phyloP scores from a whole-genome alignment of 768 basidiomycete species.

The Austroboletus festivus region DNA sequence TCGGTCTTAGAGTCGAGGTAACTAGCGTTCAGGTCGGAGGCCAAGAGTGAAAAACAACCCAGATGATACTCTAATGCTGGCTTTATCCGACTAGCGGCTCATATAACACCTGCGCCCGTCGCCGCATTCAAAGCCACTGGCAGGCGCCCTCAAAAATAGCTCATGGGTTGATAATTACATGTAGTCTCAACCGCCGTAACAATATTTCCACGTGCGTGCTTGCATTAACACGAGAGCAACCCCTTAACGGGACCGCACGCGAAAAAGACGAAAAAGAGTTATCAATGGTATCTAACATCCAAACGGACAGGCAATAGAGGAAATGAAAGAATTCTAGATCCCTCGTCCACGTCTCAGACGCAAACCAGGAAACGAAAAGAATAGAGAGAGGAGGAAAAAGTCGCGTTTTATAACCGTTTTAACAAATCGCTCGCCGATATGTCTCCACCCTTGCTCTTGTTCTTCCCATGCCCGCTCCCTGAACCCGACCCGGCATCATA shows the following conservation, averaged over 20 bases:
- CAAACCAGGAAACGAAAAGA: no score
- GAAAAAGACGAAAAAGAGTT: background rate
- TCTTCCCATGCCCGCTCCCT: slow-evolving; percentile 2
- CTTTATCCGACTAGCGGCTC: no score
- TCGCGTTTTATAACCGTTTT: slow-evolving; percentile 18
- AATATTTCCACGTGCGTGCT: background rate
- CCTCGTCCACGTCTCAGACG: background rate
- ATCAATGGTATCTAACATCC: background rate
- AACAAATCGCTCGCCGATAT: slow-evolving; percentile 41
- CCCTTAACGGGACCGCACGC: no score
- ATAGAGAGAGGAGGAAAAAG: background rate
- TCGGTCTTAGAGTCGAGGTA: no score
- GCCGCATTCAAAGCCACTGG: no score
- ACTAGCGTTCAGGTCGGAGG: no score
- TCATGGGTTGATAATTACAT: no score
- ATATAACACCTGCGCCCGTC: no score
- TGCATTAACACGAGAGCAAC: background rate
- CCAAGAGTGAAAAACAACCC: no score
- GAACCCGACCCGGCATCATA: slow-evolving; percentile 12
- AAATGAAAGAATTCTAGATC: background rate
- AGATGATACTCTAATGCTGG: no score
- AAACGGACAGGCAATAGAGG: background rate
- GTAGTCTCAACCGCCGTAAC: no score
- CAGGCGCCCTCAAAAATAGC: no score
- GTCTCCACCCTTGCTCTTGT: slow-evolving; percentile 8